Base-by-base conservation (phyloP, 257 asterid species). In the Sherardia arvensis region DNA sequence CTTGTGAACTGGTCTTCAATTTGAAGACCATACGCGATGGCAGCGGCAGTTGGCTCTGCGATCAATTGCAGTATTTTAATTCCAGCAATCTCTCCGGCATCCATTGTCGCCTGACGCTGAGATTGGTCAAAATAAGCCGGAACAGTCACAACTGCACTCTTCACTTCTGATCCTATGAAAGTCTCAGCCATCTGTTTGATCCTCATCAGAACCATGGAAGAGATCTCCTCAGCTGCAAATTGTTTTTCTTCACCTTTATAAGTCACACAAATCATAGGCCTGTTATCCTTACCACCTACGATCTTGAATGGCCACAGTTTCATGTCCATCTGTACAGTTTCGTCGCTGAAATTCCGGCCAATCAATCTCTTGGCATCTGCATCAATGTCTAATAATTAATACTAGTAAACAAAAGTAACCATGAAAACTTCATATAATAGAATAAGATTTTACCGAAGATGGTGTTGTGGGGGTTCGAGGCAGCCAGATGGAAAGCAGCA, bases 221-320 rank as follows among this genome's bases (percentile, higher is more conserved):
- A n/a, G n/a, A n/a, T n/a, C n/a, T n/a, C n/a, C n/a, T n/a, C n/a
- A n/a, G n/a, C n/a, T n/a, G n/a, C n/a, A n/a, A n/a, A n/a, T n/a
- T n/a, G n/a, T n/a, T n/a, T n/a, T n/a, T n/a, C n/a, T n/a, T n/a
- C n/a, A n/a, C n/a, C n/a, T 17, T 49, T 49, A 9, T 18, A 49
- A 10, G 55, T 15, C 4, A n/a, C 22, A 1, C 21, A 9, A 18
- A 47, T 47, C n/a, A 47, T 7, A 1, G 25, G 55, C 20, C 55
- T 18, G 55, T 49, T 25, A 49, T 49, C 20, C 6, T 8, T 15
- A 40, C 48, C 48, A 12, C 7, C 5, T 4, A 53, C 10, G 15
- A 53, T 29, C 59, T 53, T 53, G 23, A 53, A 53, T 53, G 59
- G 59, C 59, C 59, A 53, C 29, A 53, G 59, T 22, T 53, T 53